Conservation (phyloP, 2,329 filamentous ascomycete species). For the Hypoxylon sp. region DNA sequence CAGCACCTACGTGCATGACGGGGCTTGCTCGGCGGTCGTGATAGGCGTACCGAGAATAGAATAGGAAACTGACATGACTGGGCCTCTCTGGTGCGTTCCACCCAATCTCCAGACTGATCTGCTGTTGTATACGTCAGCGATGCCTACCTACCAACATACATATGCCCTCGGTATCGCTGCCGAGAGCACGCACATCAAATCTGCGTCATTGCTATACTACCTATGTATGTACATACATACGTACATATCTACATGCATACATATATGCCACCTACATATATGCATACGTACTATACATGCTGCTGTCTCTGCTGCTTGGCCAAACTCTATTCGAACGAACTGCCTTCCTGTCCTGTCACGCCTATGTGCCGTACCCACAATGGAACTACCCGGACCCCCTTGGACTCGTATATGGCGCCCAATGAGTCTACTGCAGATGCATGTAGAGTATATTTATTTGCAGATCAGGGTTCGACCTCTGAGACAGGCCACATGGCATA, state of each 20-base stretch:
- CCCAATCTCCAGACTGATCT: constrained; percentile 30
- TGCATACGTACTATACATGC: constrained; percentile 20
- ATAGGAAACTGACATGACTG: constrained; percentile 9
- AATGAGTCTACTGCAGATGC: constrained; percentile 22
- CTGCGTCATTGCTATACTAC: constrained; percentile 31
- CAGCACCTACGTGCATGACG: constrained; percentile 35
- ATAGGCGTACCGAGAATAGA: constrained; percentile 30
- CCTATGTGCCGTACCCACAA: constrained; percentile 27
- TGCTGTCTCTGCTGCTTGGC: constrained; percentile 32
- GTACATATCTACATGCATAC: constrained; percentile 15
- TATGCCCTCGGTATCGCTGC: constrained; percentile 42
- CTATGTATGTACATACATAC: not conserved
- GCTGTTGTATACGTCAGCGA: constrained; percentile 20
- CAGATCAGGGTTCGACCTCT: constrained; percentile 43
- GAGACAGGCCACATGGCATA: constrained; percentile 41
- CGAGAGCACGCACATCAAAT: constrained; percentile 36
- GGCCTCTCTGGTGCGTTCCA: constrained; percentile 21
- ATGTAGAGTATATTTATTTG: constrained; percentile 45
- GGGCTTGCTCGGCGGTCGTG: constrained; percentile 11
- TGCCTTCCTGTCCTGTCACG: constrained; percentile 5
- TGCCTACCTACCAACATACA: constrained; percentile 4
- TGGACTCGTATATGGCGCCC: constrained; percentile 27
- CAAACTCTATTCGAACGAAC: constrained; percentile 46
- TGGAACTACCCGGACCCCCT: constrained; percentile 29
- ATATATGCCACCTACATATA: constrained; percentile 13